Evolutionary conservation across 2,329 filamentous ascomycete species (phyloP), one percentile per base, ranked within the genome.

Genomic region (Phaeophleospora eucalypticola): DNA sequence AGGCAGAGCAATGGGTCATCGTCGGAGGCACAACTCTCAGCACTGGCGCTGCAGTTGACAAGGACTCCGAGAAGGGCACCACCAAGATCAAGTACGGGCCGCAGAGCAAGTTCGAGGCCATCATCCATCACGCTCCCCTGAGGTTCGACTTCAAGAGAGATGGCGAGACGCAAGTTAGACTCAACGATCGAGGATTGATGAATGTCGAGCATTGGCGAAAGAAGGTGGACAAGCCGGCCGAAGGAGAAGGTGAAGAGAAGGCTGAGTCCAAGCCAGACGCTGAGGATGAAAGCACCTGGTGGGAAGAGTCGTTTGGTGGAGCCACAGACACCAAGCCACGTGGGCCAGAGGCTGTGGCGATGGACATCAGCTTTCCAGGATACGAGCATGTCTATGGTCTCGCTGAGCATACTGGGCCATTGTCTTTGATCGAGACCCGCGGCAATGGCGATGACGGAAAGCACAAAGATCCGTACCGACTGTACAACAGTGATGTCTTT

Each of bases 401-500:
- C 56, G 89, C 93, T 1, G 90, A 95, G 64, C 93, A 98, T 69
- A 82, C 93, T 29, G 89, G 90, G 2, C 83, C 90, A 4, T 68
- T 98, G 37, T 94, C 91, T 0, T 72, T 98, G 58, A 93, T 87
- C 69, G 83, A 95, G 66, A 98, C 93, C 10, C 84, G 89, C 44
- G 93, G 91, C 43, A 89, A 89, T 18, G 91, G 91, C 43, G 89
- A 89, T 18, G 81, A 89, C 16, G 89, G 87, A 51, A 87, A 89
- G 59, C 89, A 93, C 68, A 76, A 79, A 8, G 88, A 98, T 53
- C 93, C 93, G 0, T 98, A 98, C 71, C 82, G 93, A 32, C 71
- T 98, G 68, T 96, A 96, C 74, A 98, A 98, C 68, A 80, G 88
- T 24, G 93, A 98, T 66, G 93, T 98, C 9, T 98, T 98, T 60